phyloP scores from a whole-genome alignment of 176 grass and related monocot species.

The Ampelocalamus luodianensis region DNA sequence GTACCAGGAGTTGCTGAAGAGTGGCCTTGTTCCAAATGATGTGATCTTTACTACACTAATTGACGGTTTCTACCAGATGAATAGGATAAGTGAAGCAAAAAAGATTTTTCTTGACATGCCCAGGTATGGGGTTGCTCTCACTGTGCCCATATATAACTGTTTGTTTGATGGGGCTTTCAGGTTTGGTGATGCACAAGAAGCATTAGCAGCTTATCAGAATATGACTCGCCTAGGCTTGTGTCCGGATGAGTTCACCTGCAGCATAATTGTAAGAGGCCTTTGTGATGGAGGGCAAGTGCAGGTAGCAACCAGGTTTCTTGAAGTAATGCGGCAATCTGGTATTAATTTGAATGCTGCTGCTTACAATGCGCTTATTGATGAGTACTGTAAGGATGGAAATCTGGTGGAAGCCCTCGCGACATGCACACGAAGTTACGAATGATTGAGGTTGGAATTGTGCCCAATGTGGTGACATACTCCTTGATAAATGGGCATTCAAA shows the following conservation, averaged over 20 bases:
- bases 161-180: conserved; percentile 57
- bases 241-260: conserved; percentile 62
- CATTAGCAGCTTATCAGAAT: conserved; percentile 47
- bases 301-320: conserved; percentile 54
- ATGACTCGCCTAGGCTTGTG: conserved; percentile 37
- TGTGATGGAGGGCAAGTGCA: conserved; percentile 47
- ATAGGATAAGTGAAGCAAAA: conserved; percentile 47
- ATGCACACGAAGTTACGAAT: conserved; percentile 60
- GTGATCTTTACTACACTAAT: no score
- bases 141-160: conserved; percentile 62
- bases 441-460: conserved; percentile 52
- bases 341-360: conserved; percentile 49
- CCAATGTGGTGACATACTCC: conserved; percentile 63
- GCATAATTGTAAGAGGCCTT: conserved; percentile 57
- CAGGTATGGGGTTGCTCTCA: conserved; percentile 52
- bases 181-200: conserved; percentile 47
- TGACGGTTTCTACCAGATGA: no score
- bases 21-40: conserved; percentile 49
- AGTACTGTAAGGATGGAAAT: conserved; percentile 53
- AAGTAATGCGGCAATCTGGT: conserved; percentile 23
- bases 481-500: conserved; percentile 60
- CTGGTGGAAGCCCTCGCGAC: conserved; percentile 48
- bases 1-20: conserved; percentile 49
- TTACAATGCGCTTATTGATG: conserved; percentile 60
- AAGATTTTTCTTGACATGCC: conserved; percentile 47